phyloP scores from a whole-genome alignment of 2,329 filamentous ascomycete species.

The Colletotrichum sp. region DNA sequence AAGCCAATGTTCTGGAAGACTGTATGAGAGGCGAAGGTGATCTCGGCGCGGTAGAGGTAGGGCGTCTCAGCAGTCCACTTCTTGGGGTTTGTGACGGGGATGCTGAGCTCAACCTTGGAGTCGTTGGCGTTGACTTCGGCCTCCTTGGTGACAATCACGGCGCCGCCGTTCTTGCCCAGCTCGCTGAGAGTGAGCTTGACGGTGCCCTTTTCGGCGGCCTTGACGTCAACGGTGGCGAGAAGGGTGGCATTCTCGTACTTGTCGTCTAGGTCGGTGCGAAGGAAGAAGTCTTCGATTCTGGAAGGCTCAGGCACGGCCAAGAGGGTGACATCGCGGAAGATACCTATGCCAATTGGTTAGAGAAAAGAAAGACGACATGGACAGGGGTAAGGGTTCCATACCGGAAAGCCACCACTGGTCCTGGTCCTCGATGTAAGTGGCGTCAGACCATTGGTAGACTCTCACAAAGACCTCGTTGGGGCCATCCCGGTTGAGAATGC shows the following conservation, averaged over 20 bases:
- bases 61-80: constrained; percentile 75
- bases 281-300: constrained; percentile 62
- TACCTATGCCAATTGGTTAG: constrained; percentile 41
- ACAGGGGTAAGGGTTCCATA: constrained; percentile 27
- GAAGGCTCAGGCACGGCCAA: constrained; percentile 57
- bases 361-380: neutral
- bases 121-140: constrained; percentile 28
- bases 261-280: constrained; percentile 58
- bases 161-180: constrained; percentile 37
- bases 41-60: constrained; percentile 60
- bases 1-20: constrained; percentile 66
- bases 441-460: constrained; percentile 76
- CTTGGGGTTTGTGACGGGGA: constrained; percentile 57
- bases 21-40: constrained; percentile 45
- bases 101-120: constrained; percentile 42
- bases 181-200: constrained; percentile 51
- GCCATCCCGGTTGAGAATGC: constrained; percentile 41
- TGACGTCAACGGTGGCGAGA: constrained; percentile 50
- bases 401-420: constrained; percentile 73
- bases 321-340: constrained; percentile 71
- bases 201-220: constrained; percentile 34
- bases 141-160: constrained; percentile 29
- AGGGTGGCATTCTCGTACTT: constrained; percentile 57
- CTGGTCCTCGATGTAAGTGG: constrained; percentile 73
- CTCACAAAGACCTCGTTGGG: constrained; percentile 64